Evolutionary conservation across 2,329 filamentous ascomycete genomes (phyloP), one percentile per base, ranked within the genome.

Genomic region (Huntiella moniliformis): DNA sequence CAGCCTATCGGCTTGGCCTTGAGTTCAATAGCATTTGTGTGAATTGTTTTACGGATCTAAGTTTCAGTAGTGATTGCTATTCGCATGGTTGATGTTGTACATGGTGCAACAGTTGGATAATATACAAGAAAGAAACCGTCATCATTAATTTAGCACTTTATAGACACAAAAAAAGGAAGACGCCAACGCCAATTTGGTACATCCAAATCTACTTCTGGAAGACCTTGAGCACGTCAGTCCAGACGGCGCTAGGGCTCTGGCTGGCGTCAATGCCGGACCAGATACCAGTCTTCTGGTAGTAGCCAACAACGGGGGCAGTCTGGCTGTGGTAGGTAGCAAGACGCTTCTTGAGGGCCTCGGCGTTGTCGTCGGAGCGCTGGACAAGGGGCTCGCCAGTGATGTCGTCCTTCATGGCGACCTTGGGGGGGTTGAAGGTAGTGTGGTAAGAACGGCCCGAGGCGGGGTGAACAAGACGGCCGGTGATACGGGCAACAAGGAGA

Each of bases 391-490:
- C 91, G 63, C 91, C 91, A 15, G 91, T 96, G 54, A 95, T 65
- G 64, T 98, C 91, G 65, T 98, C 91, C 61, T 78, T 93, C 91
- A 96, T 96, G 53, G 74, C 58, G 56, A 77, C 67, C 77, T 95
- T 94, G 57, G 91, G 91, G 44, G 91, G 91, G 76, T 95, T 96
- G 79, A 98, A 98, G 64, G 91, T 82, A 67, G 81, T 91, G 77
- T 98, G 91, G 71, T 98, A 98, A 55, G 83, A 86, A 59, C 91
- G 86, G 54, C 91, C 91, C 47, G 87, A 95, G 44, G 88, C 88
- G 49, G 88, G 88, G 73, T 98, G 91, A 56, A 98, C 72, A 51
- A 98, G 73, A 58, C 91, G 88, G 58, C 91, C 91, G 51, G 91
- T 98, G 65, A 98, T 96, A 59, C 91, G 84, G 54, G 87, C 79